These are phyloP conservation scores for Mrakia frigida DNA, from an alignment of 768 basidiomycete species.

Conservation along the genomic window DNA sequence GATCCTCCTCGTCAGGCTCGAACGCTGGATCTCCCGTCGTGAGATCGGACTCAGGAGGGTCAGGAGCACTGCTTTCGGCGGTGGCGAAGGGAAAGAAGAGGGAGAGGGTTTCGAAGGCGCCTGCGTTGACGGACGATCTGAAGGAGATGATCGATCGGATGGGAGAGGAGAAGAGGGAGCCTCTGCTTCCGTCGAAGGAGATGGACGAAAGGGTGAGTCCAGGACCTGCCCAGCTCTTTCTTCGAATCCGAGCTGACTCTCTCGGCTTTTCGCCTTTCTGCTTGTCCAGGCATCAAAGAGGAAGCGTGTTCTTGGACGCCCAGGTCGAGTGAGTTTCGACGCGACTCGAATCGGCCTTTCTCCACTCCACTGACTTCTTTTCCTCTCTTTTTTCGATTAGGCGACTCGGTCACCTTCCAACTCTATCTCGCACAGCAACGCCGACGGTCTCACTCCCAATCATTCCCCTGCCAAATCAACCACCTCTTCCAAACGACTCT, in stretches of 20 bases:
- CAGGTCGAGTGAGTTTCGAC: background rate
- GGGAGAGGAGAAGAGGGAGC: background rate
- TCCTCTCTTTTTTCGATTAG: background rate
- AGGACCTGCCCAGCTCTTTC: no score
- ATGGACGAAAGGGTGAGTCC: background rate
- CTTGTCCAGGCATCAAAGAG: background rate
- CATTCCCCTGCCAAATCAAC: background rate
- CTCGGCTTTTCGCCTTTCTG: no score
- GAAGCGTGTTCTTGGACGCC: slow-evolving; percentile 22
- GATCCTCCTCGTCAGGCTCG: background rate
- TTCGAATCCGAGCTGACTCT: no score
- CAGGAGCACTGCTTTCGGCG: background rate
- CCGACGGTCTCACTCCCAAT: background rate
- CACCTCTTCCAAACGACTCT: background rate
- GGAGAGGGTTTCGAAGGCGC: background rate
- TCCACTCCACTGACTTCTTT: background rate
- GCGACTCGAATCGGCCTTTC: background rate
- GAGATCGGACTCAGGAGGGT: background rate
- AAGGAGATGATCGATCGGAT: slow-evolving; percentile 21
- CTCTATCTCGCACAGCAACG: background rate
- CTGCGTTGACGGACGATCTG: slow-evolving; percentile 9
- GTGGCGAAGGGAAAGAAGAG: background rate
- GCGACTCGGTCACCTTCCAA: background rate
- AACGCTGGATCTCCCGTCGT: background rate
- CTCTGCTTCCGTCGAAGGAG: background rate